Conservation (phyloP, 768 basidiomycete species). For the Mycena latifolia region DNA sequence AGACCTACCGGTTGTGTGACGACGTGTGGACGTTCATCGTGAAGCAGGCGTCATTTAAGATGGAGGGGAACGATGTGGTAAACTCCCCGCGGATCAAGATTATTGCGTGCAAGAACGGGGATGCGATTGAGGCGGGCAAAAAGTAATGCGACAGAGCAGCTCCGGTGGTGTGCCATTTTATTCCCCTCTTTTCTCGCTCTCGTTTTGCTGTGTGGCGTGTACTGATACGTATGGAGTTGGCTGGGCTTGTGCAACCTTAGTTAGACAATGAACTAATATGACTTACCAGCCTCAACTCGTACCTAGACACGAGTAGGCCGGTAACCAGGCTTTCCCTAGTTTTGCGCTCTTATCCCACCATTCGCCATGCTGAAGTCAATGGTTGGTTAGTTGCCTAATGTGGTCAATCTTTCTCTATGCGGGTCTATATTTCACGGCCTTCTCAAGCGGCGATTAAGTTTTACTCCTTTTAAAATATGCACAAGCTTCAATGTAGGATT, state of each 20-base stretch:
- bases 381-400: too few species aligned
- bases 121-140: slow-evolving; percentile 70
- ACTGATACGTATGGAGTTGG: slow-evolving; percentile 11
- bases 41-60: slow-evolving; percentile 93
- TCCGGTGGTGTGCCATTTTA: not conserved
- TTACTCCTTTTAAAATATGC: too few species aligned
- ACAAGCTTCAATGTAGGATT: too few species aligned
- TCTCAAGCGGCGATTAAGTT: too few species aligned
- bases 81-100: slow-evolving; percentile 90
- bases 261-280: slow-evolving; percentile 14
- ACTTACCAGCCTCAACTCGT: too few species aligned
- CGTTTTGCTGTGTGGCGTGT: slow-evolving; percentile 10
- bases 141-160: not conserved
- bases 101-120: slow-evolving; percentile 97
- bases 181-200: slow-evolving; percentile 1
- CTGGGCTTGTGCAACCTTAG: slow-evolving; percentile 4
- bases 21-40: slow-evolving; percentile 99
- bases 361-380: too few species aligned
- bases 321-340: too few species aligned
- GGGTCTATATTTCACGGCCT: too few species aligned
- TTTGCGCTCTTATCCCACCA: too few species aligned
- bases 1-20: slow-evolving; percentile 93
- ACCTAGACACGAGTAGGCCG: too few species aligned
- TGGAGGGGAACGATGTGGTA: slow-evolving; percentile 91
- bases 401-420: too few species aligned